These are phyloP conservation scores for Limonium bicolor DNA, from an alignment of 148 eudicot species.

Conservation along the genomic window DNA sequence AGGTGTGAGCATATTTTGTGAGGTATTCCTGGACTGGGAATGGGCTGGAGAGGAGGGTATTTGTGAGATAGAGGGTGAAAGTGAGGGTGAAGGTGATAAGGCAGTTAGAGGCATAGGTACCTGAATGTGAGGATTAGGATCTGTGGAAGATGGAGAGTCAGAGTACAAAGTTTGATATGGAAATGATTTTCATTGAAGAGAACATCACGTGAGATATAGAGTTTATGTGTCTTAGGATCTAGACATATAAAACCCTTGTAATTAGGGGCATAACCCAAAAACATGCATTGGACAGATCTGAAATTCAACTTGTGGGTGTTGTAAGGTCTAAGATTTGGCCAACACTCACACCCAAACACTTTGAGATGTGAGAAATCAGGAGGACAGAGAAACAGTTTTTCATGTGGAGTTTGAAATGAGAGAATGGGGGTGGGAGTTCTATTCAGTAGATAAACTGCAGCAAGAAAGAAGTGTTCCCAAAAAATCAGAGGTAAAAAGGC, in stretches of 20 bases:
- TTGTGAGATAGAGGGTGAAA: no score
- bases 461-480: background rate
- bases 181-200: background rate
- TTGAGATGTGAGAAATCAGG: background rate
- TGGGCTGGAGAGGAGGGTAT: no score
- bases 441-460: background rate
- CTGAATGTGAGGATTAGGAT: no score
- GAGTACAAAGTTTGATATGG: no score
- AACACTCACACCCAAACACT: slow-evolving; percentile 1
- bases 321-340: background rate
- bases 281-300: background rate
- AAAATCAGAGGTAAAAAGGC: background rate
- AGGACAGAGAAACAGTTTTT: background rate
- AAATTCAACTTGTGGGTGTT: background rate
- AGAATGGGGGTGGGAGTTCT: background rate
- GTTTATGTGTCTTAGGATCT: no score
- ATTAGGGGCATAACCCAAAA: background rate
- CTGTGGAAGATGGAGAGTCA: no score
- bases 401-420: background rate
- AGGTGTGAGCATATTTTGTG: no score
- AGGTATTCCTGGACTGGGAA: no score
- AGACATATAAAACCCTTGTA: background rate
- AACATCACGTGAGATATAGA: background rate
- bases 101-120: no score
- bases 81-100: no score